Conservation (phyloP, 495 filamentous ascomycete species). For the Parathielavia appendiculata region DNA sequence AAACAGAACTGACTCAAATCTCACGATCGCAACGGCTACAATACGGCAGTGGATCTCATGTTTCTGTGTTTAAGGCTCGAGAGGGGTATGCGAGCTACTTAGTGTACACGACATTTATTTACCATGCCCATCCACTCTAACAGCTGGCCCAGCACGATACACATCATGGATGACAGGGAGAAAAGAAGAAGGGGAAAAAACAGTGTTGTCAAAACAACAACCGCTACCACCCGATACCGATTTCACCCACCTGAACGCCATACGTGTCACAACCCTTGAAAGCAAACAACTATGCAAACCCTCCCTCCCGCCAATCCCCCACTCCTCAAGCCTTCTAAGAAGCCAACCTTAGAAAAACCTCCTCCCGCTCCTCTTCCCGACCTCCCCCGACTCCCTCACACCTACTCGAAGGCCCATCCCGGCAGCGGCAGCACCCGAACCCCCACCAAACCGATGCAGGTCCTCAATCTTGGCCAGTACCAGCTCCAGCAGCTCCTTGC, state of each 20-base stretch:
- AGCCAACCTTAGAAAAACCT: constrained; percentile 7
- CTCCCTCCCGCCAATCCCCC: neutral
- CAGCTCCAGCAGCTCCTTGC: constrained; percentile 89
- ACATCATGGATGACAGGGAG: neutral
- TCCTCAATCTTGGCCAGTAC: constrained; percentile 92
- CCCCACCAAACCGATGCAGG: constrained; percentile 65
- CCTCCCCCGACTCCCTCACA: neutral
- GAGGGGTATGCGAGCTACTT: neutral
- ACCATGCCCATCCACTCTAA: neutral
- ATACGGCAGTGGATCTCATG: neutral
- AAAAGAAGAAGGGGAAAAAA: neutral
- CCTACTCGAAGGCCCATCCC: neutral
- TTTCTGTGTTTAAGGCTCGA: neutral
- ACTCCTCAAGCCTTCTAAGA: neutral
- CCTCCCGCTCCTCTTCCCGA: constrained; percentile 9
- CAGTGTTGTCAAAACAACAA: neutral
- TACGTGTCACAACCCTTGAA: no score
- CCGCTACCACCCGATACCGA: constrained; percentile 4
- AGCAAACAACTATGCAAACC: neutral
- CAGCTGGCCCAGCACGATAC: neutral
- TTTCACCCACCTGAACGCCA: neutral
- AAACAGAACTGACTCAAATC: neutral
- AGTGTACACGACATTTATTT: neutral
- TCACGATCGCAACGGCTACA: no score
- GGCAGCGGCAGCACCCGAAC: neutral